Conservation (phyloP, 352 stramenopile species). For the Phytophthora sp. region DNA sequence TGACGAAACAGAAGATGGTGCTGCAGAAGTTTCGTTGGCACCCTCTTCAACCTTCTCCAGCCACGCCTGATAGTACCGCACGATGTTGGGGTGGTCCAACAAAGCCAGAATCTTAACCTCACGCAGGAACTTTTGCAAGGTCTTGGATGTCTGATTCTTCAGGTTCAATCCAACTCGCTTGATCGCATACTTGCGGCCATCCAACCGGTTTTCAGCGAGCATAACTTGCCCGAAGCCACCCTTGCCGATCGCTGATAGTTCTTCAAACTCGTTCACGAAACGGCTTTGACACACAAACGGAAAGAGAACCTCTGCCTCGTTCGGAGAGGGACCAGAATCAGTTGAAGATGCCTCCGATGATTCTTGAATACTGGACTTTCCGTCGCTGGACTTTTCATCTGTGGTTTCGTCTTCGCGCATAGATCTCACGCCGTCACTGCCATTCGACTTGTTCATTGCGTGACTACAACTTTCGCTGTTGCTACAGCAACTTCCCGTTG, state of each 20-base stretch:
- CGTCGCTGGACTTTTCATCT: constrained; percentile 39
- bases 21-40: constrained; percentile 12
- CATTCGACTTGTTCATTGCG: constrained; percentile 20
- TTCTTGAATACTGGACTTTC: constrained; percentile 34
- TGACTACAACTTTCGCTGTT: constrained; percentile 35
- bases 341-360: constrained; percentile 62
- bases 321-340: constrained; percentile 38
- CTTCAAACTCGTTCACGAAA: constrained; percentile 86
- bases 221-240: constrained; percentile 96
- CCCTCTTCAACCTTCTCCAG: constrained; percentile 86
- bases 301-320: constrained; percentile 77
- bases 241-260: constrained; percentile 89
- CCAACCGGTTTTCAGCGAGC: constrained; percentile 93
- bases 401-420: constrained; percentile 21
- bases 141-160: constrained; percentile 90
- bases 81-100: constrained; percentile 94
- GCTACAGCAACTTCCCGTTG: constrained; percentile 48
- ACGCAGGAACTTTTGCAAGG: constrained; percentile 92
- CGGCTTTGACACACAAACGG: constrained; percentile 86
- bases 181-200: constrained; percentile 93
- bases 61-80: constrained; percentile 93
- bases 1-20: constrained; percentile 32
- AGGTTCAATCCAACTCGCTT: constrained; percentile 89
- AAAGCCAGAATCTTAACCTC: constrained; percentile 94
- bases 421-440: constrained; percentile 16